Base-by-base conservation (phyloP, 2,329 filamentous ascomycete species). In the Beauveria pseudobassiana region DNA sequence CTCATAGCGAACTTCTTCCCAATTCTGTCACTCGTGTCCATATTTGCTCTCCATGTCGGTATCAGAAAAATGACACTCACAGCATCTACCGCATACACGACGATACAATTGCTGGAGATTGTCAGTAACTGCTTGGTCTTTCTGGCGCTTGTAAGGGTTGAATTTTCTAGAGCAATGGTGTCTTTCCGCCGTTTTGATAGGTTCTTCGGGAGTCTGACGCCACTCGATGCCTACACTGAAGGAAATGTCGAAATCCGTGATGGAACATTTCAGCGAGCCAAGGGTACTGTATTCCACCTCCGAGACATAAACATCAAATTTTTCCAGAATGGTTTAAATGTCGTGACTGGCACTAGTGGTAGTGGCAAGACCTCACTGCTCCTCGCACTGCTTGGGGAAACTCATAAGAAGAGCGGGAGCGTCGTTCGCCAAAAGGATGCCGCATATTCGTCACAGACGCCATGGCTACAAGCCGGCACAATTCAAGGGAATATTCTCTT, bases 351-450 rank as follows among this genome's bases (percentile, higher is more conserved):
- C 0, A 75, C 76, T 7, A 84, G 81, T 45, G 83, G 83, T 8
- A 79, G 79, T 63, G 83, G 83, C 6, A 86, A 86, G 68, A 82
- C 82, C 1, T 83, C 81, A 0, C 70, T 86, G 2, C 71, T 85
- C 22, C 71, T 82, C 50, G 76, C 80, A 3, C 79, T 85, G 12
- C 73, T 85, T 3, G 82, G 82, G 10, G 82, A 85, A 69, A 82
- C 81, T 2, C 72, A 81, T 49, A 68, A 81, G 34, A 78, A 82
- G 59, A 65, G 65, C 3, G 82, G 82, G 10, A 69, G 69, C 12
- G 75, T 84, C 20, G 78, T 77, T 7, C 75, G 77, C 10, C 80
- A 80, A 1, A 71, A 73, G 24, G 82, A 84, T 58, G 74, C 84
- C 22, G 82, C 81, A 0, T 85, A 81, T 68, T 80, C 81, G 4